Evolutionary conservation across 805 yeast genomes (phyloP).

Genomic region (Kockiozyma suomiensis): DNA sequence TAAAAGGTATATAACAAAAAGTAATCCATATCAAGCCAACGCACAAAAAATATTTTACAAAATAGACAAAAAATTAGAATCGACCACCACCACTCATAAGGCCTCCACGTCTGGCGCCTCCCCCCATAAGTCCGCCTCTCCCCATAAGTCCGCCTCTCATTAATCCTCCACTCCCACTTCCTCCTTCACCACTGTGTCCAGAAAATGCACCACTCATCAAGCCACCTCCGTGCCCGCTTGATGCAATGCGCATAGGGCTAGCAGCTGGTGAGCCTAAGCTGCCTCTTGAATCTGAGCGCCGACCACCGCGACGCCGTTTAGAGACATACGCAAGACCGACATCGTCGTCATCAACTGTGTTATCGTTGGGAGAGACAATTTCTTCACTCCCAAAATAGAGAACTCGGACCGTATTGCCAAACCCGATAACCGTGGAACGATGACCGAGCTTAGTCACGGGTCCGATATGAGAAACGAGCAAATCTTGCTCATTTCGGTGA

Average conservation of each 20-base stretch:
- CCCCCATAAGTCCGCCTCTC: conserved; percentile 27
- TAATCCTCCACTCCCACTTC: conserved; percentile 6
- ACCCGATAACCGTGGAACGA: conserved; percentile 72
- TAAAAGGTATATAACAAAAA: background rate
- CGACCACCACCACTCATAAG: background rate
- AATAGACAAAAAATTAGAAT: background rate
- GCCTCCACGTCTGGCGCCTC: conserved; percentile 13
- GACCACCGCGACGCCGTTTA: conserved; percentile 25
- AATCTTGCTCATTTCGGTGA: conserved; percentile 19
- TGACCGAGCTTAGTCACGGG: conserved; percentile 73
- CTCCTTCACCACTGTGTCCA: background rate
- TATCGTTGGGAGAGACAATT: conserved; percentile 58
- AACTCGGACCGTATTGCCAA: conserved; percentile 73
- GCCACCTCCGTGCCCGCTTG: conserved; percentile 16
- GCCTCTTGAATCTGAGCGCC: conserved; percentile 26
- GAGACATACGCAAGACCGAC: conserved; percentile 28
- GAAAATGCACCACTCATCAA: conserved; percentile 23
- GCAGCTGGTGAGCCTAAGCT: conserved; percentile 11
- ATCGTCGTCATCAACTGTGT: conserved; percentile 44
- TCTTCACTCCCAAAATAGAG: conserved; percentile 77
- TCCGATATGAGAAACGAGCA: conserved; percentile 56
- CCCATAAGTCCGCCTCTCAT: conserved; percentile 14
- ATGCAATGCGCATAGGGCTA: conserved; percentile 4
- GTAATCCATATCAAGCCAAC: conserved; percentile 5
- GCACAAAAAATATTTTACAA: background rate